phyloP scores from a whole-genome alignment of 257 asterid species.

The Jasminum sambac region DNA sequence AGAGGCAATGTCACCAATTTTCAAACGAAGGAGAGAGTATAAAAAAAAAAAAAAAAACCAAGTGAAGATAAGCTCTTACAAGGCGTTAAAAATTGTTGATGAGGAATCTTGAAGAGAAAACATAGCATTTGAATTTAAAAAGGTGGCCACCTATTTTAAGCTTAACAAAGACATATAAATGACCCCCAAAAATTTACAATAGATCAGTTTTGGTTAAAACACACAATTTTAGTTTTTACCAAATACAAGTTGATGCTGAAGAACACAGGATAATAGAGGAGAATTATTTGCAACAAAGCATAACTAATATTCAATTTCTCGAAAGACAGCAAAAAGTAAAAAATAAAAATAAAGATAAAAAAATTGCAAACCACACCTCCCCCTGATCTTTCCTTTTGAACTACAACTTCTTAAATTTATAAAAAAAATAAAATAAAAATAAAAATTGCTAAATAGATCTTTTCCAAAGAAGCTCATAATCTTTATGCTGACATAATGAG shows the following conservation, averaged over 20 bases:
- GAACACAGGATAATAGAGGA: not conserved
- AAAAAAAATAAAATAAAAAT: too few species aligned
- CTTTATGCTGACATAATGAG: not conserved
- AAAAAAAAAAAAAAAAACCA: too few species aligned
- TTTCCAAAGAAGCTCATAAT: too few species aligned
- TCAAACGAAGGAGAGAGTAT: not conserved
- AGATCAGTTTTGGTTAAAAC: not conserved
- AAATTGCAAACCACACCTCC: too few species aligned
- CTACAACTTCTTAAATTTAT: too few species aligned
- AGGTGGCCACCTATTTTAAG: not conserved
- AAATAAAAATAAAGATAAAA: not conserved
- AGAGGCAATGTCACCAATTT: not conserved
- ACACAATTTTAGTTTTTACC: not conserved
- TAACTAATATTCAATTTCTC: not conserved
- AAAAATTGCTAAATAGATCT: too few species aligned
- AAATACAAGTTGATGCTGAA: not conserved
- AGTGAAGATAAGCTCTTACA: not conserved
- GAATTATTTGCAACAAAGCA: not conserved
- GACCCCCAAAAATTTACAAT: not conserved
- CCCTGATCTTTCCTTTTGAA: too few species aligned
- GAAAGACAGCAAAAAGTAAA: not conserved
- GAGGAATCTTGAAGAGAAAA: not conserved
- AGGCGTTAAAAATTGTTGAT: constrained; percentile 1
- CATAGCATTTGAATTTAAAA: not conserved
- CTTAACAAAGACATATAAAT: not conserved